phyloP scores from a whole-genome alignment of 352 stramenopile genomes.

The Phytophthora sp. region DNA sequence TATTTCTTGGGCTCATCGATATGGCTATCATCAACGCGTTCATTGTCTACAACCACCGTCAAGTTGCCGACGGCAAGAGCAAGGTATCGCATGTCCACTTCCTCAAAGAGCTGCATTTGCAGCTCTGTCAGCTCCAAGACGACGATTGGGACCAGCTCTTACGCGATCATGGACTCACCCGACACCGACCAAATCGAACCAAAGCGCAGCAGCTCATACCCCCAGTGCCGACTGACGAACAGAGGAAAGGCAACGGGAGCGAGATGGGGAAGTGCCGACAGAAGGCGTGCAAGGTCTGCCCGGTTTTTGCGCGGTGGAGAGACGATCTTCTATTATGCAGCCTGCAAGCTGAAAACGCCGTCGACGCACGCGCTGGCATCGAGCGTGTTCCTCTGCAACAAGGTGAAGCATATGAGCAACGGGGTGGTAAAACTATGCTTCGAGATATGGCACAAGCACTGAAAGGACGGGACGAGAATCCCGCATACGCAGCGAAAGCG shows the following conservation, averaged over 20 bases:
- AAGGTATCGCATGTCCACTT: neutral
- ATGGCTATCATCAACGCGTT: neutral
- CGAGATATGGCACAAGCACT: neutral
- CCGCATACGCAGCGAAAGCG: no score
- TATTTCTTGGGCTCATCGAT: constrained; percentile 1
- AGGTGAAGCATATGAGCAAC: neutral
- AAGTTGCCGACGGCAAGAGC: neutral
- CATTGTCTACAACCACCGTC: neutral
- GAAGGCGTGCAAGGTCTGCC: neutral
- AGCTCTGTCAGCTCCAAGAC: neutral
- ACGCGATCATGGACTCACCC: no score
- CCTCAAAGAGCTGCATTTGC: neutral
- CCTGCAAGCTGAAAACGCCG: no score
- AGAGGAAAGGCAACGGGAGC: neutral
- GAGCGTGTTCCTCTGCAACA: neutral
- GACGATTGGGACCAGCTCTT: neutral
- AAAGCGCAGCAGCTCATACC: neutral
- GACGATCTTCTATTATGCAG: no score
- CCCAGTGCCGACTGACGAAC: neutral
- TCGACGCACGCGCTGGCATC: no score
- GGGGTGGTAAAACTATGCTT: neutral
- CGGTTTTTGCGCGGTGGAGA: no score
- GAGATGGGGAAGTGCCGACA: no score
- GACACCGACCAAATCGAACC: neutral
- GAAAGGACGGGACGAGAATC: no score